Base-by-base conservation (phyloP, 2,329 filamentous ascomycete genomes). In the Cladosporium halotolerans region DNA sequence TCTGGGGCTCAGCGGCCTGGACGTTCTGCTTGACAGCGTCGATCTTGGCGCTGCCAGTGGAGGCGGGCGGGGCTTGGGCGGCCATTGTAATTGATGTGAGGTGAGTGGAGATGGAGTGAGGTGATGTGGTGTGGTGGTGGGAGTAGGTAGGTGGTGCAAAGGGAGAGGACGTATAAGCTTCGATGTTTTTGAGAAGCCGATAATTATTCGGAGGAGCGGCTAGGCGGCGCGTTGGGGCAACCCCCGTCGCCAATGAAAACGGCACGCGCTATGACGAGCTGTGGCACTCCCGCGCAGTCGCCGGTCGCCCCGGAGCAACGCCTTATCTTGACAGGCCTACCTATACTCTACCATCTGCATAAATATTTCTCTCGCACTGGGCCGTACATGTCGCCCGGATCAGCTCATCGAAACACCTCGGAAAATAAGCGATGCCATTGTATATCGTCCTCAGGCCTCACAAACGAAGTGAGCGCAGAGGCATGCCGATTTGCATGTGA, bases 11-110 rank as follows among this genome's bases (percentile, higher is more conserved):
- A 45, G 67, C 64, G 55, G 76, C 76, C 42, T 69, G 66, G 57
- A 73, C 63, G 48, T 68, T 70, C 61, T 76, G 71, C 69, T 79
- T 76, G 62, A 74, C 64, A 64, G 74, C 74, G 62, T 80, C 77
- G 58, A 80, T 65, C 73, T 80, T 79, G 63, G 65, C 62, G 62
- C 74, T 76, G 70, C 75, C 72, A 56, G 77, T 79, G 52, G 75
- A 72, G 57, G 71, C 67, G 44, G 74, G 72, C 52, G 76, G 74
- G 59, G 71, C 63, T 57, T 70, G 64, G 52, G 71, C 63, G 34
- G 63, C 62, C 66, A 68, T 69, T 54, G 57, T 66, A 62, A 43
- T 47, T 56, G 58, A 32, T 32, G 13, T 55, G 42, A 14, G 52
- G 33, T 40, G 50, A 49, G 45, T 48, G 52, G 52, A 54, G 45